A percentile compares a stretch with the other conserved stretches of the same genome.
These are phyloP conservation scores for Neurospora sp. DNA, from an alignment of 495 filamentous ascomycete genomes.

Conservation along the genomic window DNA sequence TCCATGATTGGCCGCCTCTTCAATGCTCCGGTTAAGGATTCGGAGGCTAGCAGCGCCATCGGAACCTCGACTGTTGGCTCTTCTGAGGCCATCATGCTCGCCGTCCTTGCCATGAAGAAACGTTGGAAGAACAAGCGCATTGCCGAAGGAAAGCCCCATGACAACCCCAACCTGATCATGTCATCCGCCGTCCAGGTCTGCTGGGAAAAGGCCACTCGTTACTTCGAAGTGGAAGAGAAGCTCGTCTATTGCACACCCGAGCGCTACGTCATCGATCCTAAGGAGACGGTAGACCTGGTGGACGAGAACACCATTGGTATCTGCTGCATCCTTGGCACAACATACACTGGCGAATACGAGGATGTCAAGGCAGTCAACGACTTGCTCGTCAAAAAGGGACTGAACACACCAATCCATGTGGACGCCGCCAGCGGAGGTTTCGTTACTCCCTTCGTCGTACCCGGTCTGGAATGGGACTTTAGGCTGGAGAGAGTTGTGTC, in stretches of 20 bases:
- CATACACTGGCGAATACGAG: conserved; percentile 94
- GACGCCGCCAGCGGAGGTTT: conserved; percentile 88
- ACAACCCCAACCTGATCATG: conserved; percentile 84
- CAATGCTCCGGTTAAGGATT: conserved; percentile 50
- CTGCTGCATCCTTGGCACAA: conserved; percentile 79
- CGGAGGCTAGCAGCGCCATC: conserved; percentile 48
- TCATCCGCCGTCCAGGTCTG: conserved; percentile 87
- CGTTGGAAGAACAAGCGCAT: conserved; percentile 80
- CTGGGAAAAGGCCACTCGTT: conserved; percentile 94
- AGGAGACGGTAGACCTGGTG: conserved; percentile 69
- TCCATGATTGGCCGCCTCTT: conserved; percentile 89
- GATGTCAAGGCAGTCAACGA: conserved; percentile 86
- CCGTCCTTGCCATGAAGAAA: conserved; percentile 87
- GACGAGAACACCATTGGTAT: conserved; percentile 97
- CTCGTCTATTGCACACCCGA: conserved; percentile 74
- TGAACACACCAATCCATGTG: conserved; percentile 81
- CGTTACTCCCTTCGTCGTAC: conserved; percentile 79
- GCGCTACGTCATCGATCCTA: conserved; percentile 79
- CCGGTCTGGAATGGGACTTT: conserved; percentile 80
- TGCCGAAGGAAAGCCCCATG: conserved; percentile 62
- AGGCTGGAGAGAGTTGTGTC: conserved; percentile 74
- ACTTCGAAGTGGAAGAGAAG: conserved; percentile 88
- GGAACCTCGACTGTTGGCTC: conserved; percentile 80
- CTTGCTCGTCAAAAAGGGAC: conserved; percentile 54
- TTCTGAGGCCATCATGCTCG: conserved; percentile 87